Evolutionary conservation across 1,284 basidiomycete species (phyloP).

Genomic region (Chiua sp.): DNA sequence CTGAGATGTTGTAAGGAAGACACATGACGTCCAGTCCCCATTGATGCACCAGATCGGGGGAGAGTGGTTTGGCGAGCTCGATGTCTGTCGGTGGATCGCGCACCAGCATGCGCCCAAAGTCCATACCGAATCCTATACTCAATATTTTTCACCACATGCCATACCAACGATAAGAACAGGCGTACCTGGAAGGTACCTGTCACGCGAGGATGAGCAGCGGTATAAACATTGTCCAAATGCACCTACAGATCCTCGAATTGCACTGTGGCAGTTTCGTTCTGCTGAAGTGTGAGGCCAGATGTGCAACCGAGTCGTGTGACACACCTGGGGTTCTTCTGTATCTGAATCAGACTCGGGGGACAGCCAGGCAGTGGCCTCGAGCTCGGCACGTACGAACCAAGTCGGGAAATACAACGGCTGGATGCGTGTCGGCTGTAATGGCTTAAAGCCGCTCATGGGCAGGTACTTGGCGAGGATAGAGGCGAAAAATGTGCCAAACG

Average conservation of each 20-base stretch:
- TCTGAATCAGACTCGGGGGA: constrained; percentile 29
- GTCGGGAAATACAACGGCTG: constrained; percentile 62
- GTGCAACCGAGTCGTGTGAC: constrained; percentile 9
- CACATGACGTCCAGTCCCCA: constrained; percentile 42
- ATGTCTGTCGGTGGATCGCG: constrained; percentile 18
- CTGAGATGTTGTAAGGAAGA: constrained; percentile 40
- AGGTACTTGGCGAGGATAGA: constrained; percentile 37
- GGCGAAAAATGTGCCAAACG: constrained; percentile 15
- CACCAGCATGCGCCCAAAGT: constrained; percentile 39
- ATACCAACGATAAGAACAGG: background rate
- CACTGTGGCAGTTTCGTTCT: constrained; percentile 26
- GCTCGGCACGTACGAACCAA: constrained; percentile 63
- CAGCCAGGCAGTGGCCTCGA: constrained; percentile 42
- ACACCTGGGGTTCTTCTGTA: constrained; percentile 26
- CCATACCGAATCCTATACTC: constrained; percentile 27
- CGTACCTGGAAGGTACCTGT: constrained; percentile 37
- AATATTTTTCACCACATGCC: background rate
- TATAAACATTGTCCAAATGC: background rate
- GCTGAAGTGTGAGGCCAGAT: constrained; percentile 4
- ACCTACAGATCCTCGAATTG: constrained; percentile 35
- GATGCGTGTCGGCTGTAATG: constrained; percentile 37
- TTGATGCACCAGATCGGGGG: constrained; percentile 37
- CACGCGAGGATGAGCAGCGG: constrained; percentile 14
- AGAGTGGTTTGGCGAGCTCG: constrained; percentile 37
- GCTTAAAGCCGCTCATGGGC: constrained; percentile 28